Conservation (phyloP, 2,329 filamentous ascomycete genomes). For the Penicillium sp. region DNA sequence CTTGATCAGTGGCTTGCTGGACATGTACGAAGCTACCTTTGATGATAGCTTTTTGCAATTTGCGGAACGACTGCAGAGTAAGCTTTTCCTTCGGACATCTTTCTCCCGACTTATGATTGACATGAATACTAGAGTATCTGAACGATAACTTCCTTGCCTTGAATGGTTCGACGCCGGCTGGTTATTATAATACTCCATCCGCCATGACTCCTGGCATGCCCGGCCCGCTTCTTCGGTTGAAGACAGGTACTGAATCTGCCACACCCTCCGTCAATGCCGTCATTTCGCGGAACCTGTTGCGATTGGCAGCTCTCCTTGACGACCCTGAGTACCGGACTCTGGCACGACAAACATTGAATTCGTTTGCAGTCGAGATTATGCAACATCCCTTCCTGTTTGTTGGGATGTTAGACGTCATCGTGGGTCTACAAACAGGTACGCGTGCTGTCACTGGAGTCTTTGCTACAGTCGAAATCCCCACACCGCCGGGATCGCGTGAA, state of each 20-base stretch:
- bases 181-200: slow-evolving; percentile 44
- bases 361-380: slow-evolving; percentile 87
- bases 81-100: slow-evolving; percentile 24
- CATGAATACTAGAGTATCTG: slow-evolving; percentile 61
- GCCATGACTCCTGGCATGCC: slow-evolving; percentile 61
- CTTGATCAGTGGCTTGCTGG: slow-evolving; percentile 76
- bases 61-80: slow-evolving; percentile 77
- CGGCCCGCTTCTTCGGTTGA: slow-evolving; percentile 72
- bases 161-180: slow-evolving; percentile 38
- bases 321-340: slow-evolving; percentile 63
- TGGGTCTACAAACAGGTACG: slow-evolving; percentile 71
- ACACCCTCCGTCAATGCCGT: slow-evolving; percentile 88
- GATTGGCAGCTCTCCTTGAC: slow-evolving; percentile 69
- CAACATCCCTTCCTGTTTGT: slow-evolving; percentile 93
- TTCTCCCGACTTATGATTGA: background rate
- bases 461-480: slow-evolving; percentile 33
- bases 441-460: slow-evolving; percentile 59
- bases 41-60: slow-evolving; percentile 75
- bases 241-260: slow-evolving; percentile 92
- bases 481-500: slow-evolving; percentile 6
- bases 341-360: slow-evolving; percentile 73
- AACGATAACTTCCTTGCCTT: slow-evolving; percentile 75
- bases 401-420: slow-evolving; percentile 73
- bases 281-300: slow-evolving; percentile 83
- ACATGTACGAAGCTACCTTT: slow-evolving; percentile 80